Conservation (phyloP, 2,329 filamentous ascomycete genomes). For the Talaromyces verruculosus region DNA sequence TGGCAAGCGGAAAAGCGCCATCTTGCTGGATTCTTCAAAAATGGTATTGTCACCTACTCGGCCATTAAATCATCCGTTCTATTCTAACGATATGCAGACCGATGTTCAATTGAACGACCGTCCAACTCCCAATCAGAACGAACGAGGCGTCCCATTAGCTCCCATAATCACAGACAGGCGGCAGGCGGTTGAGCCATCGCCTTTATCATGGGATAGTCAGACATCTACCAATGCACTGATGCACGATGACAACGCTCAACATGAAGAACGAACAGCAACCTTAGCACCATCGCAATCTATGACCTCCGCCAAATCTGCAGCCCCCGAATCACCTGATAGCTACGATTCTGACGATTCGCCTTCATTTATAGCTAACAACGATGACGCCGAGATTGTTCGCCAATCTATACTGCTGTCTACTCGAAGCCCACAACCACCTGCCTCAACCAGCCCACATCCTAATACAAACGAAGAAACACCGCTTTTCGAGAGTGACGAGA, state of each 20-base stretch:
- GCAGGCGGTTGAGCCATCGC: conserved; percentile 48
- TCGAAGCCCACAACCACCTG: conserved; percentile 27
- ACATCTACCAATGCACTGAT: conserved; percentile 54
- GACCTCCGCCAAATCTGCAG: conserved; percentile 18
- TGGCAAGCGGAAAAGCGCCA: conserved; percentile 37
- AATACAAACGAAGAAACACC: conserved; percentile 31
- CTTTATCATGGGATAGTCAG: conserved; percentile 55
- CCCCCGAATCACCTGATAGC: conserved; percentile 23
- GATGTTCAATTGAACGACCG: conserved; percentile 26
- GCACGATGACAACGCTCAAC: conserved; percentile 33
- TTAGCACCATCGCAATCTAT: conserved; percentile 19
- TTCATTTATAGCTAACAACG: conserved; percentile 35
- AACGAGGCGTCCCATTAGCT: conserved; percentile 33
- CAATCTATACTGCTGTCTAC: conserved; percentile 35
- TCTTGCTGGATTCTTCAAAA: conserved; percentile 29
- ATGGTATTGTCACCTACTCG: conserved; percentile 10
- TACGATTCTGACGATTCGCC: conserved; percentile 14
- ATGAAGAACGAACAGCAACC: neutral
- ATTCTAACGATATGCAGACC: conserved; percentile 15
- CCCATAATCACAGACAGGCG: conserved; percentile 49
- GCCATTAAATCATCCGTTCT: neutral
- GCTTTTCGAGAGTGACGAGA: conserved; percentile 32
- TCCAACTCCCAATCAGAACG: conserved; percentile 27
- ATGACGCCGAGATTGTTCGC: conserved; percentile 42
- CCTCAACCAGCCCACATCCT: conserved; percentile 24